phyloP scores from a whole-genome alignment of 129 eudicot genomes.

The Smallanthus sonchifolius region DNA sequence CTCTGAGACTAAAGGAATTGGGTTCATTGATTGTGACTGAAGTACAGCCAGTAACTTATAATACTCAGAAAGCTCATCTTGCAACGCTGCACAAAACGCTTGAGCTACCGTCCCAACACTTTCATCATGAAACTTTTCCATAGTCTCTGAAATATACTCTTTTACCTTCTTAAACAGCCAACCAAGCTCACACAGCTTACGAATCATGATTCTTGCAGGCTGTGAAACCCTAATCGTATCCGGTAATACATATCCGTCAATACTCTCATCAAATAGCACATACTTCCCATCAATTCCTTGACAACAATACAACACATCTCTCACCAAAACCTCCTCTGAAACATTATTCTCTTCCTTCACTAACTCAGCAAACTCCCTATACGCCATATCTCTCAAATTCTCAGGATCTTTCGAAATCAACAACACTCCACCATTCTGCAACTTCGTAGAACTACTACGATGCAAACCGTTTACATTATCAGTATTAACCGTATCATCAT shows the following conservation, averaged over 20 bases:
- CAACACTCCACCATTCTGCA: slow-evolving; percentile 62
- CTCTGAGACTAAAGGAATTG: slow-evolving; percentile 76
- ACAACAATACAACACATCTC: slow-evolving; percentile 92
- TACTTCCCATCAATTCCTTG: slow-evolving; percentile 95
- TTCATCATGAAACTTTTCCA: slow-evolving; percentile 64
- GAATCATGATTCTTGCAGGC: slow-evolving; percentile 57
- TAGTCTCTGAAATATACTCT: slow-evolving; percentile 67
- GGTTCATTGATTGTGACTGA: slow-evolving; percentile 80
- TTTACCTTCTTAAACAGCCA: slow-evolving; percentile 91
- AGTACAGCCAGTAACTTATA: slow-evolving; percentile 88
- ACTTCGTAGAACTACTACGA: slow-evolving; percentile 29
- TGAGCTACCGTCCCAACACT: slow-evolving; percentile 97
- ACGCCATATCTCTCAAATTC: slow-evolving; percentile 71
- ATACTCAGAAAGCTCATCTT: slow-evolving; percentile 87
- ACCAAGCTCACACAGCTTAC: slow-evolving; percentile 86
- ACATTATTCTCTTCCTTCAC: slow-evolving; percentile 77
- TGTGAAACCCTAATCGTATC: slow-evolving; percentile 61
- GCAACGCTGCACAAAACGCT: slow-evolving; percentile 96
- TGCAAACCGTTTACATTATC: slow-evolving; percentile 16
- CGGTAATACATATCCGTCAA: slow-evolving; percentile 59
- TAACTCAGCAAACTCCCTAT: slow-evolving; percentile 60
- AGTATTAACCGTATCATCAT: not conserved
- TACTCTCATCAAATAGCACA: slow-evolving; percentile 58
- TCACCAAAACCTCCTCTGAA: slow-evolving; percentile 82
- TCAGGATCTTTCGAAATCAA: slow-evolving; percentile 69